Evolutionary conservation across 192 early-diverging fungal genomes (phyloP), one percentile per base, ranked within the genome.

Genomic region (Globomyces pollinis-pini): DNA sequence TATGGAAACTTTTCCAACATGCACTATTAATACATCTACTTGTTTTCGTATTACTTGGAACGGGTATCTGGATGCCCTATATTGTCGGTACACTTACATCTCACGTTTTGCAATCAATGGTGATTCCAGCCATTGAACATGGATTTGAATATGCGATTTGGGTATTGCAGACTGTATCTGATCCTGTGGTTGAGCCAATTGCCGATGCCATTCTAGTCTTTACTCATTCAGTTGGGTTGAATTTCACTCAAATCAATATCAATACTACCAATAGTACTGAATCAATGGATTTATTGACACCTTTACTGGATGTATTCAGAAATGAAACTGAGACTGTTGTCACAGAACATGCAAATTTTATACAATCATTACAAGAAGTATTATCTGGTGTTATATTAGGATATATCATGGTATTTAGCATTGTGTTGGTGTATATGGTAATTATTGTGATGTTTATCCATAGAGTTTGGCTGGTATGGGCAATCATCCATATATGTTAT

Each of bases 1-100:
- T 87, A n/a, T 74, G 83, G 64, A 76, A 86, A 52, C 63, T 95
- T 0, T 39, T 86, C 8, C 89, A 93, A 61, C 90, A 92, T 65
- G 88, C 89, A 43, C 74, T 86, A 6, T 75, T 94, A 20, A 89
- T 93, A 35, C 50, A 86, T 5, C 61, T 89, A 9, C 64, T 95
- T 56, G 81, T 94, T 28, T 62, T 78, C 24, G 69, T 85, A 42
- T 84, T 88, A 32, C 60, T 96, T 51, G 77, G 76, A 15, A 64
- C 78, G 21, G 84, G 86, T 4, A 72, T 84, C 3, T 90, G 88
- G 86, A 58, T 86, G 3, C 94, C 94, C 3, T 89, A 81, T 52
- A 74, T 80, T 33, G 50, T 79, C 38, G 87, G 89, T 20, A 75
- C 83, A 42, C 52, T 20, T 8, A 34, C 62, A 8, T 31, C 16